Conservation (phyloP, 257 asterid genomes). For the Solanum phureja region DNA sequence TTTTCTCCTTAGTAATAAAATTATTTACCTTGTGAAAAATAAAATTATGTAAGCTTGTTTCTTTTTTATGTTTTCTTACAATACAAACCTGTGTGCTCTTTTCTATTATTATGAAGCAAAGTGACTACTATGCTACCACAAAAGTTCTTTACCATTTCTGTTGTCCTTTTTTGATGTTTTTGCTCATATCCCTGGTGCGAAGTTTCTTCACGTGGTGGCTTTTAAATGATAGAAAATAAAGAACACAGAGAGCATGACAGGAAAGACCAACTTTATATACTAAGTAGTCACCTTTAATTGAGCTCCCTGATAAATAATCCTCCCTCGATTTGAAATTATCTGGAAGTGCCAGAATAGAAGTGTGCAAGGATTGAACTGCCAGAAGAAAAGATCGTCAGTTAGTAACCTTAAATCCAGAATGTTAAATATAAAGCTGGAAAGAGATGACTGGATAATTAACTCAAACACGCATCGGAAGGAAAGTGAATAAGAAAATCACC, state of each 20-base stretch:
- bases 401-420: not conserved
- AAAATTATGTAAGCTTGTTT: not conserved
- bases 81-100: not conserved
- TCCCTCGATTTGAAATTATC: constrained; percentile 61
- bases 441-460: not conserved
- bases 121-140: not conserved
- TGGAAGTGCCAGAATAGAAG: constrained; percentile 67
- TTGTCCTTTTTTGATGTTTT: not conserved
- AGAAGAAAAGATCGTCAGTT: not conserved
- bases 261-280: not conserved
- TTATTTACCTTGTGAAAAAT: not conserved
- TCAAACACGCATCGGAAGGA: not conserved
- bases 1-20: not conserved
- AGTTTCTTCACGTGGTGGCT: not conserved
- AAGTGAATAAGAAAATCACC: not conserved
- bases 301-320: constrained; percentile 33
- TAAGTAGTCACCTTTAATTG: not conserved
- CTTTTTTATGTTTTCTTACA: not conserved
- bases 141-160: not conserved
- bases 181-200: not conserved
- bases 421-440: not conserved
- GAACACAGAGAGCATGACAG: not conserved
- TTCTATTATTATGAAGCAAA: not conserved
- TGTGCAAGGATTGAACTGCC: constrained; percentile 48
- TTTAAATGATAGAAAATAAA: not conserved